Percentiles rank a stretch among this genome's conserved stretches.
These are phyloP conservation scores for Cladosporium sp. DNA, from an alignment of 2,329 filamentous ascomycete genomes.

Conservation along the genomic window DNA sequence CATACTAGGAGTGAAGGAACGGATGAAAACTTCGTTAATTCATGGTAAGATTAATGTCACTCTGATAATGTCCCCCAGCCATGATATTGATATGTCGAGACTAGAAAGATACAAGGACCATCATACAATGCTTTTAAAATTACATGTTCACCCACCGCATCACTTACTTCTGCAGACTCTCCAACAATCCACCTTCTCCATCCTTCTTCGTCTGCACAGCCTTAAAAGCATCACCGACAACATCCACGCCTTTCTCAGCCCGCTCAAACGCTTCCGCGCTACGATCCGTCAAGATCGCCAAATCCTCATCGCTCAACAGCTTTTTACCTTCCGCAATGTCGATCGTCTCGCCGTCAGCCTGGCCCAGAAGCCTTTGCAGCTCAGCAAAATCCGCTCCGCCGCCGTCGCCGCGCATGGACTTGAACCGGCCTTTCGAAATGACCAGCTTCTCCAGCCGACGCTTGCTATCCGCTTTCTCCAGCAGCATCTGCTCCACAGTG, in stretches of 20 bases:
- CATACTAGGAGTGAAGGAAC: not conserved
- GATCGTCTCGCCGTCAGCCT: constrained; percentile 68
- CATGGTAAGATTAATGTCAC: no score
- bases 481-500: constrained; percentile 84
- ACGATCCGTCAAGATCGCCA: constrained; percentile 77
- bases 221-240: constrained; percentile 57
- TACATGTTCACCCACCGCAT: not conserved
- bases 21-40: no score
- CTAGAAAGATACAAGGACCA: not conserved
- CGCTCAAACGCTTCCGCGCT: constrained; percentile 65
- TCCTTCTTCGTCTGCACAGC: constrained; percentile 72
- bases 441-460: constrained; percentile 89
- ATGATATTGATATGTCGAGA: not conserved
- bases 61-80: no score
- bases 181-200: constrained; percentile 48
- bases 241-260: constrained; percentile 76
- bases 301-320: constrained; percentile 72
- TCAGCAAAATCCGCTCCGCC: constrained; percentile 49
- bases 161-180: constrained; percentile 46
- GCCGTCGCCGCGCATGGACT: constrained; percentile 53
- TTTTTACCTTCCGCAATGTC: constrained; percentile 60
- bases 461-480: constrained; percentile 88
- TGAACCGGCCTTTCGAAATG: constrained; percentile 89
- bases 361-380: constrained; percentile 46
- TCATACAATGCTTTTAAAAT: not conserved